Evolutionary conservation across 345 rosid genomes (phyloP).

Genomic region (Gossypium raimondii): DNA sequence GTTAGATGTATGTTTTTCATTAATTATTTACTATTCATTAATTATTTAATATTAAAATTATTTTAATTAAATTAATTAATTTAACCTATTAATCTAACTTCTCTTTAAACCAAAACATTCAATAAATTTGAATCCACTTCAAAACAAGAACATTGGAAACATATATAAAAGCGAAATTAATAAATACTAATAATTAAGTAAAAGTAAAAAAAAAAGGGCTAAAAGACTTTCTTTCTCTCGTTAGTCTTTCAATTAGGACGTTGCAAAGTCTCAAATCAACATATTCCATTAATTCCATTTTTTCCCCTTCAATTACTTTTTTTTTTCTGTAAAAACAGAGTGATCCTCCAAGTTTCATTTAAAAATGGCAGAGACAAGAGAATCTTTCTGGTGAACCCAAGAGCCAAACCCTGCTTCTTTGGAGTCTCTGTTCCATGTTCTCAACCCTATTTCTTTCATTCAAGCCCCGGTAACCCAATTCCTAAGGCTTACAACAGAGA

Average conservation of each 20-base stretch:
- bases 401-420: slow-evolving; percentile 25
- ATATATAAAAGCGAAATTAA: background rate
- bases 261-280: background rate
- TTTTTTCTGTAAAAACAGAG: background rate
- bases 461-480: slow-evolving; percentile 34
- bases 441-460: slow-evolving; percentile 60
- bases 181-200: background rate
- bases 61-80: background rate
- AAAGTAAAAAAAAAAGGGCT: background rate
- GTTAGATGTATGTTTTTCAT: no score
- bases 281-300: background rate
- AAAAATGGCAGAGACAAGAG: slow-evolving; percentile 35
- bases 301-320: no score
- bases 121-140: slow-evolving; percentile 22
- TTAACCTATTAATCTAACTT: background rate
- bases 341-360: slow-evolving; percentile 1
- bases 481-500: slow-evolving; percentile 49
- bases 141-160: slow-evolving; percentile 32
- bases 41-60: background rate
- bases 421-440: slow-evolving; percentile 33
- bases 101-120: background rate
- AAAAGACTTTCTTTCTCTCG: background rate
- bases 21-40: background rate
- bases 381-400: slow-evolving; percentile 15
- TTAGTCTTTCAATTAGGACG: background rate